Evolutionary conservation across 2,329 filamentous ascomycete species (phyloP).

Genomic region (Thelonectria olida): DNA sequence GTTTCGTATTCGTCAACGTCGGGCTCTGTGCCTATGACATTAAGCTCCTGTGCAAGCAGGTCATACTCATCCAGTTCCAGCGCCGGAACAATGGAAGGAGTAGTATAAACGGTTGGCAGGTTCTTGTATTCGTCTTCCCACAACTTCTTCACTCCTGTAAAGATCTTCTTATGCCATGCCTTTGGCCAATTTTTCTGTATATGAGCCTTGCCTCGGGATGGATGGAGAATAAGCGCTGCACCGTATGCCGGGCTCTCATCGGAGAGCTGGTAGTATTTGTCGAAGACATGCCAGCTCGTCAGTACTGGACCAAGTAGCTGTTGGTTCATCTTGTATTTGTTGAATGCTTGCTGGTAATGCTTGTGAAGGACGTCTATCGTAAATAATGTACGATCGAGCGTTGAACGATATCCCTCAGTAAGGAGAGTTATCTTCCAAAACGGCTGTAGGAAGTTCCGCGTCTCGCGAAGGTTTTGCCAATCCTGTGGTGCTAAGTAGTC

Average conservation of each 20-base stretch:
- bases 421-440: not conserved
- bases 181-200: not conserved
- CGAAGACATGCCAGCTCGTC: no score
- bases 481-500: not conserved
- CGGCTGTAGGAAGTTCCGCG: not conserved
- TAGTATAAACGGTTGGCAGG: not conserved
- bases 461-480: not conserved
- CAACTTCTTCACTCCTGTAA: not conserved
- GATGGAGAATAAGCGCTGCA: not conserved
- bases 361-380: no score
- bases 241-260: not conserved
- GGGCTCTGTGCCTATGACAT: not conserved
- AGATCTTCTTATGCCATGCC: not conserved
- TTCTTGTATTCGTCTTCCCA: not conserved
- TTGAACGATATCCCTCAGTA: not conserved
- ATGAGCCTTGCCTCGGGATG: not conserved
- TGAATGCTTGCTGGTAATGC: no score
- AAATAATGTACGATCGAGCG: not conserved
- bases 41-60: not conserved
- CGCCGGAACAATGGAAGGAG: not conserved
- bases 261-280: no score
- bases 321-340: no score
- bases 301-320: no score
- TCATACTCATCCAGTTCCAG: not conserved
- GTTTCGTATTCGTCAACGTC: not conserved